These are phyloP conservation scores for Aspergillus baeticus DNA, from an alignment of 495 filamentous ascomycete species.

Conservation along the genomic window DNA sequence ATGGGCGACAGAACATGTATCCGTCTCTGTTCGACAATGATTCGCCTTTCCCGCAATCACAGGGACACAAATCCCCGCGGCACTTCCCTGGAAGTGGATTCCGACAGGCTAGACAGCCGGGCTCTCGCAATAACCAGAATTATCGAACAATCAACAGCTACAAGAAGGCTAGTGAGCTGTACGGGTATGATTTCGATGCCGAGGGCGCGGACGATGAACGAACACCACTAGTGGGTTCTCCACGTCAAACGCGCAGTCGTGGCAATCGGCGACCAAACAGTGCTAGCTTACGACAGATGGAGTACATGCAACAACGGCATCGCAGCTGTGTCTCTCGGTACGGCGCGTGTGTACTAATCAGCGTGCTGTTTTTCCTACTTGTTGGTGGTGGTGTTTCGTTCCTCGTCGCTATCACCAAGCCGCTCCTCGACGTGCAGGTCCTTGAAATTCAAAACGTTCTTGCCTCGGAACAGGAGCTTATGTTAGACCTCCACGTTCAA, in stretches of 20 bases:
- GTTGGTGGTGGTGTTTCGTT: slow-evolving; percentile 81
- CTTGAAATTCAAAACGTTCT: slow-evolving; percentile 82
- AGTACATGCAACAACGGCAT: slow-evolving; percentile 67
- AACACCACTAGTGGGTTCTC: slow-evolving; percentile 74
- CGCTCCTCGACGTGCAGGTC: slow-evolving; percentile 73
- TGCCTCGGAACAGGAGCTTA: slow-evolving; percentile 90
- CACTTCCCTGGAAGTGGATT: slow-evolving; percentile 46
- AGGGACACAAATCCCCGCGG: slow-evolving; percentile 57
- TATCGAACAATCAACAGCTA: slow-evolving; percentile 43
- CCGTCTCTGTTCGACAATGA: slow-evolving; percentile 76
- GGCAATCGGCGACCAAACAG: slow-evolving; percentile 54
- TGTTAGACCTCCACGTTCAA: slow-evolving; percentile 86
- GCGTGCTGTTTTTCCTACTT: slow-evolving; percentile 70
- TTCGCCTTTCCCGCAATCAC: slow-evolving; percentile 58
- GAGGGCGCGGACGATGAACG: slow-evolving; percentile 89
- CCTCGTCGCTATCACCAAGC: slow-evolving; percentile 86
- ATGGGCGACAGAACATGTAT: slow-evolving; percentile 67
- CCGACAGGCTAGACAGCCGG: slow-evolving; percentile 35
- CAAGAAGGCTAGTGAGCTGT: slow-evolving; percentile 54
- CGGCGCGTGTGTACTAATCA: slow-evolving; percentile 75
- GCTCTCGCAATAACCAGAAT: slow-evolving; percentile 33
- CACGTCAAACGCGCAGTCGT: slow-evolving; percentile 61
- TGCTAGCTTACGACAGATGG: slow-evolving; percentile 67
- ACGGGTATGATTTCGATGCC: slow-evolving; percentile 65
- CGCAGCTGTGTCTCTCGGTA: slow-evolving; percentile 68